phyloP scores from a whole-genome alignment of 2,329 filamentous ascomycete genomes.

The Fusarium odoratissimum region DNA sequence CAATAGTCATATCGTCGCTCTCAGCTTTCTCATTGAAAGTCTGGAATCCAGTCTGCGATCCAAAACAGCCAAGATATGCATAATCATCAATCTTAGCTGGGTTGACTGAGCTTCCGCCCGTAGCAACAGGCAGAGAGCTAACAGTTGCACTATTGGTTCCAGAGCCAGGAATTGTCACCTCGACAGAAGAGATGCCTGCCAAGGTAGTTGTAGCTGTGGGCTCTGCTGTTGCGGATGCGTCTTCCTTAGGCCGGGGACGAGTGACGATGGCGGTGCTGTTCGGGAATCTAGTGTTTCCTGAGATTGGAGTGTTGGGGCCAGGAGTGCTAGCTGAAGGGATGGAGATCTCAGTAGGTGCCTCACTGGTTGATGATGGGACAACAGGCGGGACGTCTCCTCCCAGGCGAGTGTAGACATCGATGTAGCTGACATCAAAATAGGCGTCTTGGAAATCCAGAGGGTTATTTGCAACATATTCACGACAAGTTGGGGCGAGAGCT shows the following conservation, averaged over 20 bases:
- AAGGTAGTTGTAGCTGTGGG: conserved; percentile 46
- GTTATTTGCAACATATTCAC: conserved; percentile 59
- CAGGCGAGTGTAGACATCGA: conserved; percentile 57
- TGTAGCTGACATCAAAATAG: conserved; percentile 67
- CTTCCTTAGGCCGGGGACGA: background rate
- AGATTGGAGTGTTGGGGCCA: background rate
- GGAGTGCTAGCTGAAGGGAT: background rate
- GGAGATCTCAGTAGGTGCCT: background rate
- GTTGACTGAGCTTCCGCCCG: conserved; percentile 41
- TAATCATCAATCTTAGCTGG: conserved; percentile 50
- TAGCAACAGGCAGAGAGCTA: conserved; percentile 19
- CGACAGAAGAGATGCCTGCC: conserved; percentile 41
- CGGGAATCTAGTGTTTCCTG: background rate
- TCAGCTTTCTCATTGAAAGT: conserved; percentile 50
- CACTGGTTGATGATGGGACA: background rate
- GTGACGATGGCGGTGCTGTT: conserved; percentile 3
- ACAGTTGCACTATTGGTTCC: conserved; percentile 25
- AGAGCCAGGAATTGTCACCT: conserved; percentile 41
- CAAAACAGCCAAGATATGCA: conserved; percentile 57
- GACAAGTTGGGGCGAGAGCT: conserved; percentile 56
- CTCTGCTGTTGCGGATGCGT: conserved; percentile 8
- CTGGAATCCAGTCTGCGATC: conserved; percentile 50
- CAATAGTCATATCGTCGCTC: conserved; percentile 53
- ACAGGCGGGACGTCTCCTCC: conserved; percentile 9
- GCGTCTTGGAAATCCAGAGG: conserved; percentile 56